A percentile compares a stretch with the other conserved stretches of the same genome.
phyloP scores from a whole-genome alignment of 768 basidiomycete genomes.

The Rhodotorula taiwanensis region DNA sequence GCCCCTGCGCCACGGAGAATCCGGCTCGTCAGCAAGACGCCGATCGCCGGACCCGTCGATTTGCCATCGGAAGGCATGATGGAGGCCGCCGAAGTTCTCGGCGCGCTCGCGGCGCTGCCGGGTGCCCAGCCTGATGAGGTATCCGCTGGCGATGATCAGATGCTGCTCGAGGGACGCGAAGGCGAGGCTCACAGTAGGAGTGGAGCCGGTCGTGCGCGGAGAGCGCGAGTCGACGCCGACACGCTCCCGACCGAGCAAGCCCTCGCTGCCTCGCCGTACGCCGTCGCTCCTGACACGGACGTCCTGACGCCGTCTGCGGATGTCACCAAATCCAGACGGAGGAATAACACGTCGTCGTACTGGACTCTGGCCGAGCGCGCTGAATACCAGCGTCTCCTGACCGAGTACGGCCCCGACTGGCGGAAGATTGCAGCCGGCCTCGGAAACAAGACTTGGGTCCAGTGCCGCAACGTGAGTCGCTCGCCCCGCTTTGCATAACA shows the following conservation, averaged over 20 bases:
- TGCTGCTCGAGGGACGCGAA: too few species aligned
- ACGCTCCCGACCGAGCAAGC: not conserved
- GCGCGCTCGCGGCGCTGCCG: conserved; percentile 19
- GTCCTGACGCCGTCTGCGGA: not conserved
- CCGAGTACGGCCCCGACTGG: conserved; percentile 61
- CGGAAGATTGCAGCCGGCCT: conserved; percentile 63
- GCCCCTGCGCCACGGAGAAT: too few species aligned
- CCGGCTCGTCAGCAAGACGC: not conserved
- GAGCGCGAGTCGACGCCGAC: conserved; percentile 3
- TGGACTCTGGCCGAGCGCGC: conserved; percentile 65
- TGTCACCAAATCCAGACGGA: conserved; percentile 26
- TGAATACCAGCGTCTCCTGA: conserved; percentile 55
- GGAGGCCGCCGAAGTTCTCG: conserved; percentile 39
- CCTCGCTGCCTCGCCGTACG: not conserved
- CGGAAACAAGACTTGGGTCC: conserved; percentile 48
- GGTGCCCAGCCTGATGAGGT: not conserved
- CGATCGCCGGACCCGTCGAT: not conserved
- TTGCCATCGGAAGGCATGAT: conserved; percentile 35
- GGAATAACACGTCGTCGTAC: conserved; percentile 45
- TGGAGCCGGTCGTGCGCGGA: conserved; percentile 8
- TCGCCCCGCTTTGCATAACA: not conserved
- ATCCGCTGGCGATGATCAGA: too few species aligned
- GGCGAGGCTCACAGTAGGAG: not conserved
- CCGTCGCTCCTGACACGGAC: not conserved
- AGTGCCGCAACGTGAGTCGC: conserved; percentile 44